A percentile compares a stretch with the other conserved stretches of the same genome.
These are phyloP conservation scores for Purpureocillium lavendulum DNA, from an alignment of 2,329 filamentous ascomycete genomes.

Conservation along the genomic window DNA sequence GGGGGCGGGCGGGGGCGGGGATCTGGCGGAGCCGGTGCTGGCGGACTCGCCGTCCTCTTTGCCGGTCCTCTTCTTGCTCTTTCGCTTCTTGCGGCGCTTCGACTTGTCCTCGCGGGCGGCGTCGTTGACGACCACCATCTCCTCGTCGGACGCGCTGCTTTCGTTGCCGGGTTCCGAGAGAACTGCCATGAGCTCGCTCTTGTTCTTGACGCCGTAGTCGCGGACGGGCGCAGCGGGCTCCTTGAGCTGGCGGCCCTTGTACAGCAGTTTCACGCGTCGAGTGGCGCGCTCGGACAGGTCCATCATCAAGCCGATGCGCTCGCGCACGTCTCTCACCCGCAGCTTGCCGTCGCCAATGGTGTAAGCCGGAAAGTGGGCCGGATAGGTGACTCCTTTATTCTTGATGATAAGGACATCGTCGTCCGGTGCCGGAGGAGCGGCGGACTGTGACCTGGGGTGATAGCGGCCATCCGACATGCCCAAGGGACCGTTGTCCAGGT, in stretches of 20 bases:
- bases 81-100: slow-evolving; percentile 27
- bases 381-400: slow-evolving; percentile 56
- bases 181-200: slow-evolving; percentile 48
- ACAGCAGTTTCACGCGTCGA: slow-evolving; percentile 56
- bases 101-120: slow-evolving; percentile 24
- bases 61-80: slow-evolving; percentile 35
- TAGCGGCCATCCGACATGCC: slow-evolving; percentile 29
- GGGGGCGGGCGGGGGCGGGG: slow-evolving; percentile 17
- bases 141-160: slow-evolving; percentile 31
- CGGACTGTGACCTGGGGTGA: slow-evolving; percentile 28
- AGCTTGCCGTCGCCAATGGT: slow-evolving; percentile 68
- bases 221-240: slow-evolving; percentile 49
- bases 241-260: slow-evolving; percentile 65
- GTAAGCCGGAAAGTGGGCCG: slow-evolving; percentile 66
- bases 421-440: slow-evolving; percentile 33
- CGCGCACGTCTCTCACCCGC: slow-evolving; percentile 54
- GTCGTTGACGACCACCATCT: slow-evolving; percentile 40
- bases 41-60: slow-evolving; percentile 28
- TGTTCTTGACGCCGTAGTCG: slow-evolving; percentile 54
- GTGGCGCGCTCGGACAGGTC: slow-evolving; percentile 46
- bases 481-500: slow-evolving; percentile 43
- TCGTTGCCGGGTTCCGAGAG: slow-evolving; percentile 29
- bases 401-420: slow-evolving; percentile 67
- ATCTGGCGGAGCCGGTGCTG: slow-evolving; percentile 36
- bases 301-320: slow-evolving; percentile 60